Evolutionary conservation across 495 filamentous ascomycete genomes (phyloP), one percentile per base, ranked within the genome.

Genomic region (Sporormia fimetaria): DNA sequence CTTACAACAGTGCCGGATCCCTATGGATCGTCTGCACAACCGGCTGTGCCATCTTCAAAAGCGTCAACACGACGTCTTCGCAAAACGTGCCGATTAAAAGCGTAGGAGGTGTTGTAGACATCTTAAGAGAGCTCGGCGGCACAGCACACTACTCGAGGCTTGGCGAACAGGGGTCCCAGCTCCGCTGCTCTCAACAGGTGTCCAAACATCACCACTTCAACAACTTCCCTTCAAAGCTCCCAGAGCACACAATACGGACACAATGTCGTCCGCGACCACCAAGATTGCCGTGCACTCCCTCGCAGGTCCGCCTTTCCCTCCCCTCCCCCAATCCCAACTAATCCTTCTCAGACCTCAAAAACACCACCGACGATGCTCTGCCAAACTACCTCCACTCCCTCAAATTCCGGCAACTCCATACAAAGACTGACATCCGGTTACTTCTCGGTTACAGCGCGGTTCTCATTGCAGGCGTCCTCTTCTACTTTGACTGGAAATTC

Each of bases 1-100:
- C 73, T 59, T 64, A 95, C 90, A 96, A 94, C 46, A 98, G 73
- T 61, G 94, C 88, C 52, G 90, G 92, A 87, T 98, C 90, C 73
- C 90, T 67, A 68, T 90, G 83, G 78, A 98, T 95, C 65, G 86
- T 87, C 68, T 98, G 90, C 49, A 81, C 75, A 45, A 81, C 71
- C 49, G 82, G 71, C 68, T 87, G 81, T 46, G 83, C 81, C 92
- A 98, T 98, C 9, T 28, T 71, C 55, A 27, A 33, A 38, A 39
- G 16, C 29, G 32, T 5, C 37, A 26, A 34, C 36, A 26, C 36
- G 14, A 21, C 16, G 12, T 38, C 15, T 18, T 14, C n/a, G 30
- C 21, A 18, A 21, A 26, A 34, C 9, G 33, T 21, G 28, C 14
- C 33, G 33, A 26, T 14, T 36, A 17, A 14, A 23, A 15, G 32